Percentiles rank a stretch among this genome's conserved stretches.
Evolutionary conservation across 768 basidiomycete genomes (phyloP).

Genomic region (Amanita exitialis): DNA sequence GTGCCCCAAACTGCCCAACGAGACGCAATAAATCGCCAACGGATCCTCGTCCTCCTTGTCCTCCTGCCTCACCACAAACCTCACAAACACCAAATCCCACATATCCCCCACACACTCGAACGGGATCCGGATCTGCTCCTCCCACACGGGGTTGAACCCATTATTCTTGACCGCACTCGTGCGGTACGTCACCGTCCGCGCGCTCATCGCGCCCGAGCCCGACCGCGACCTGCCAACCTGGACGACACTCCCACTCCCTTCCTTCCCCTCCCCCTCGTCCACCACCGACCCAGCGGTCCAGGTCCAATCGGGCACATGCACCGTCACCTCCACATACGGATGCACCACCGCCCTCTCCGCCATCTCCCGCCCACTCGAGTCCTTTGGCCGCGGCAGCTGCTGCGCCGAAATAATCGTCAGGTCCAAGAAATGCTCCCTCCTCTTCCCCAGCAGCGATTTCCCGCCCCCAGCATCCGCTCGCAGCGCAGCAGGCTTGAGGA

Average conservation of each 20-base stretch:
- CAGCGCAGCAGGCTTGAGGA: conserved; percentile 79
- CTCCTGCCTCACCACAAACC: conserved; percentile 63
- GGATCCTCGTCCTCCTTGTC: conserved; percentile 47
- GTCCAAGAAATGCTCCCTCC: conserved; percentile 37
- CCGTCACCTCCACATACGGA: conserved; percentile 60
- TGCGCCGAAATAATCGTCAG: conserved; percentile 74
- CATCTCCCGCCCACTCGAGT: conserved; percentile 57
- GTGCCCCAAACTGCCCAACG: conserved; percentile 62
- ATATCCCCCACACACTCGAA: conserved; percentile 75
- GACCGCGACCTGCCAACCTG: neutral
- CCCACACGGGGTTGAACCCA: conserved; percentile 91
- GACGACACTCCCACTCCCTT: neutral
- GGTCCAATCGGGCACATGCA: conserved; percentile 76
- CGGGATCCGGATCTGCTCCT: conserved; percentile 57
- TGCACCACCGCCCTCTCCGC: conserved; percentile 41
- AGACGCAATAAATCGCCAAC: conserved; percentile 69
- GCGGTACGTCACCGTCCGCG: conserved; percentile 28
- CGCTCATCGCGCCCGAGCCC: conserved; percentile 21
- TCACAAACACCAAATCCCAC: conserved; percentile 79
- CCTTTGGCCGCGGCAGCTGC: conserved; percentile 75
- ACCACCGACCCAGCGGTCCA: conserved; percentile 13
- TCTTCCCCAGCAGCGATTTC: neutral
- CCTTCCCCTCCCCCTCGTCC: conserved; percentile 3
- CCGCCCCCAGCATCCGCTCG: conserved; percentile 21
- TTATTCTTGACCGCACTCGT: conserved; percentile 78